Percentiles rank a stretch among this genome's conserved stretches.
These are phyloP conservation scores for Trichoderma semiorbis DNA, from an alignment of 2,329 filamentous ascomycete species.

Conservation along the genomic window DNA sequence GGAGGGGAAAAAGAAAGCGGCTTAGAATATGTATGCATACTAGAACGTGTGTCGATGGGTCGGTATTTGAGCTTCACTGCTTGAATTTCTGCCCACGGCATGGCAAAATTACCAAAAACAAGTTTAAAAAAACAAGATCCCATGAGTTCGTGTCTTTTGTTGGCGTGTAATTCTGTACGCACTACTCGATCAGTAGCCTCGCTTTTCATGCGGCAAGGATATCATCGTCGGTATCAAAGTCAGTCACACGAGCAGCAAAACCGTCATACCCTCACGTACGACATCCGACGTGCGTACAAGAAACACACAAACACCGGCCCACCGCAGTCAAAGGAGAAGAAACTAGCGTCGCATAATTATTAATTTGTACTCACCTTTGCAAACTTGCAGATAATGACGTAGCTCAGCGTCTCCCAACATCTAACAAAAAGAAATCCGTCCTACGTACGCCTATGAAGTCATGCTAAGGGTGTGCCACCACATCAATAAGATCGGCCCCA, in stretches of 20 bases:
- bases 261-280: not conserved
- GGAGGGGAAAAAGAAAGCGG: not conserved
- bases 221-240: not conserved
- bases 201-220: not conserved
- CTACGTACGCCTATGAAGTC: not conserved
- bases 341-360: not conserved
- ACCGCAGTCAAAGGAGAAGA: not conserved
- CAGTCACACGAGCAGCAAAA: not conserved
- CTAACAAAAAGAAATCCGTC: not conserved
- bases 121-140: not conserved
- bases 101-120: constrained; percentile 2
- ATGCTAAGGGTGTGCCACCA: not conserved
- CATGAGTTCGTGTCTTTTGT: not conserved
- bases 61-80: not conserved
- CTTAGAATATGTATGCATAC: constrained; percentile 9
- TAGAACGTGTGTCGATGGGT: not conserved
- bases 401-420: not conserved
- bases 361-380: not conserved
- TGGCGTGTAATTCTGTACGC: not conserved
- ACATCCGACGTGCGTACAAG: not conserved
- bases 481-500: not conserved
- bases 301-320: not conserved
- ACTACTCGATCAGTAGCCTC: not conserved
- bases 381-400: not conserved
- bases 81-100: not conserved